phyloP scores from a whole-genome alignment of 106 monocot genomes.

The Allium sativum region DNA sequence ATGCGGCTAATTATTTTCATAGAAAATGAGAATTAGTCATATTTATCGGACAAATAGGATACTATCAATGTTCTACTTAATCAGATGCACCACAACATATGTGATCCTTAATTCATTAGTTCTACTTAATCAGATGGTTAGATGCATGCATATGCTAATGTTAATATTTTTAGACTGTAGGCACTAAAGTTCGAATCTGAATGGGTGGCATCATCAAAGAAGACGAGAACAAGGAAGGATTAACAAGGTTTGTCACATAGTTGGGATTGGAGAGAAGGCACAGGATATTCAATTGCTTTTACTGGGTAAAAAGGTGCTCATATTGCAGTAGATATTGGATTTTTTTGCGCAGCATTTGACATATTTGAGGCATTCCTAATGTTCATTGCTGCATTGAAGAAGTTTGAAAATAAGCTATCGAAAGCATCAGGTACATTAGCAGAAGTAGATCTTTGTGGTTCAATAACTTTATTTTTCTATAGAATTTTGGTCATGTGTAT shows the following conservation, averaged over 20 bases:
- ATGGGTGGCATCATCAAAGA: constrained; percentile 33
- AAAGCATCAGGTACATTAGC: constrained; percentile 19
- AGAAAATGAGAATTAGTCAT: no score
- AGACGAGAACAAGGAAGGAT: constrained; percentile 68
- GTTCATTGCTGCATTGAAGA: constrained; percentile 38
- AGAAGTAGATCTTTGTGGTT: constrained; percentile 30
- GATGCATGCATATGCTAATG: no score
- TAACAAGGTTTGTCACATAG: constrained; percentile 42
- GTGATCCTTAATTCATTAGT: no score
- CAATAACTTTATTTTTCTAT: no score
- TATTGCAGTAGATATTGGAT: constrained; percentile 11
- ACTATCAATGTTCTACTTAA: no score
- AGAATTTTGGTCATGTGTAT: no score
- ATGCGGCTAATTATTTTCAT: no score
- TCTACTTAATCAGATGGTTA: no score
- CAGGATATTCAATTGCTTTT: constrained; percentile 19
- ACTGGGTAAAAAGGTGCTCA: constrained; percentile 22
- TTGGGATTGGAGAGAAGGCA: constrained; percentile 17
- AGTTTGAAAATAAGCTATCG: constrained; percentile 31
- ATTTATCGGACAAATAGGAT: no score
- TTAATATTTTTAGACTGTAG: no score
- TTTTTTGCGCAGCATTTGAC: constrained; percentile 17
- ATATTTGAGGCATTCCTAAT: constrained; percentile 24
- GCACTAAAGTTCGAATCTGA: constrained; percentile 21
- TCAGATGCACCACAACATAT: no score